Conservation (phyloP, 2,329 filamentous ascomycete species). For the Arthrobotrys megalospora region DNA sequence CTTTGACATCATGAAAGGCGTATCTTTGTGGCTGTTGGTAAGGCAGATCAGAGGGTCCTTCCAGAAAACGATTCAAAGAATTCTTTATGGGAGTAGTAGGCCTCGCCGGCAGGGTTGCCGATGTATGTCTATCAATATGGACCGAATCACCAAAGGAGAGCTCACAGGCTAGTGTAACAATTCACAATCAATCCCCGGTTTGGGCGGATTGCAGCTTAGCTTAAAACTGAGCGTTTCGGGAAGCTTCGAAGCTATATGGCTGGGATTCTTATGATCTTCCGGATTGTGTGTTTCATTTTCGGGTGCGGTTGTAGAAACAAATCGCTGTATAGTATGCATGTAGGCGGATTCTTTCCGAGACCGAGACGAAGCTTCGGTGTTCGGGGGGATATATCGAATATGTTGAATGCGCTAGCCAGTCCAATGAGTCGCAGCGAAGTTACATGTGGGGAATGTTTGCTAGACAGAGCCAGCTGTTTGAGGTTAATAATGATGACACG, state of each 20-base stretch:
- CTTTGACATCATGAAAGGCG: background rate
- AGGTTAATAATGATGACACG: slow-evolving; percentile 30
- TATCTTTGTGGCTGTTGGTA: slow-evolving; percentile 46
- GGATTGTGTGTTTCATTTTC: slow-evolving; percentile 19
- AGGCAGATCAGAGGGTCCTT: slow-evolving; percentile 51
- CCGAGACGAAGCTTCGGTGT: background rate
- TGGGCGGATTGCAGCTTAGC: slow-evolving; percentile 26
- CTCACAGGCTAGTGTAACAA: slow-evolving; percentile 22
- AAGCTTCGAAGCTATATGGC: slow-evolving; percentile 39
- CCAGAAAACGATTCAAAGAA: slow-evolving; percentile 9
- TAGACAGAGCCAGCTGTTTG: slow-evolving; percentile 11
- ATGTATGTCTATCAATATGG: slow-evolving; percentile 14
- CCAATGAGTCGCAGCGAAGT: background rate
- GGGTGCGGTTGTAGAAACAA: slow-evolving; percentile 4
- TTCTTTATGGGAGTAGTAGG: background rate
- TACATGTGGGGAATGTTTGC: slow-evolving; percentile 13
- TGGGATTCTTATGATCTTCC: slow-evolving; percentile 5
- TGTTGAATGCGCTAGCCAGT: background rate
- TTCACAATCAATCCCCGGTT: background rate
- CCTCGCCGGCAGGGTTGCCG: slow-evolving; percentile 36
- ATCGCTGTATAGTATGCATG: background rate
- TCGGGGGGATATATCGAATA: too few relatives aligned
- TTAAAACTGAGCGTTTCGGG: slow-evolving; percentile 28
- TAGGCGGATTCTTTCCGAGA: slow-evolving; percentile 42
- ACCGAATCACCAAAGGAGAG: slow-evolving; percentile 27